A percentile compares a stretch with the other conserved stretches of the same genome.
These are phyloP conservation scores for Dendrobium nobile DNA, from an alignment of 106 monocot genomes.

Conservation along the genomic window DNA sequence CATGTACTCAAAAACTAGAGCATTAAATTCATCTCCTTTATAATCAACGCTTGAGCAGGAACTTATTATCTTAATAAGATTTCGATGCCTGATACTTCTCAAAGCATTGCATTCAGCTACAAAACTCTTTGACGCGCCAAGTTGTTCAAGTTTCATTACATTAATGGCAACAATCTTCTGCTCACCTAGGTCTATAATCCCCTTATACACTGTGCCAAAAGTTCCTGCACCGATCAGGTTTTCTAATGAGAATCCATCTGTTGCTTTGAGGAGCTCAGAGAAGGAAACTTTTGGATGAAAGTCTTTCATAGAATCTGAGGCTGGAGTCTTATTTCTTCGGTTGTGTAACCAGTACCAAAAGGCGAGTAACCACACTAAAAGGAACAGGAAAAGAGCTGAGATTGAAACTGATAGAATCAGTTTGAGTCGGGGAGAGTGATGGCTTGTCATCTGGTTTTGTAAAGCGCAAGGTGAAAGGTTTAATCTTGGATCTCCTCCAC, in stretches of 20 bases:
- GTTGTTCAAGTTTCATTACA: constrained; percentile 28
- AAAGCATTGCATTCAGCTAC: constrained; percentile 39
- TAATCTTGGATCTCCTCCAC: constrained; percentile 10
- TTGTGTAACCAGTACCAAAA: neutral
- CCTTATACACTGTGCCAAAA: constrained; percentile 30
- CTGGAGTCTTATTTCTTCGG: neutral
- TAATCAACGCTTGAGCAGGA: constrained; percentile 19
- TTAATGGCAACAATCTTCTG: constrained; percentile 27
- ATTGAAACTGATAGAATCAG: neutral
- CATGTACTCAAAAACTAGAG: constrained; percentile 27
- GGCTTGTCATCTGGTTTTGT: neutral
- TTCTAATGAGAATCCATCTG: constrained; percentile 22
- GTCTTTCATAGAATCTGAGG: neutral
- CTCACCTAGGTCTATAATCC: neutral
- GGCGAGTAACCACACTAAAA: neutral
- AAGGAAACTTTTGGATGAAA: neutral
- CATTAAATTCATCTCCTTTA: constrained; percentile 29
- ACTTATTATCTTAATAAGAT: constrained; percentile 35
- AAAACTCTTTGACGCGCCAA: constrained; percentile 38
- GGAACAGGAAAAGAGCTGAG: neutral
- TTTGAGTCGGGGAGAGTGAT: neutral
- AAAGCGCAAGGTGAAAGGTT: constrained; percentile 17
- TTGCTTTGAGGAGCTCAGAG: constrained; percentile 16
- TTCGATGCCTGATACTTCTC: constrained; percentile 26
- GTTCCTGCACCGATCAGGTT: constrained; percentile 23